Percentiles rank a stretch among this genome's conserved stretches.
phyloP scores from a whole-genome alignment of 2,329 filamentous ascomycete genomes.

The Chaetomium globosum region DNA sequence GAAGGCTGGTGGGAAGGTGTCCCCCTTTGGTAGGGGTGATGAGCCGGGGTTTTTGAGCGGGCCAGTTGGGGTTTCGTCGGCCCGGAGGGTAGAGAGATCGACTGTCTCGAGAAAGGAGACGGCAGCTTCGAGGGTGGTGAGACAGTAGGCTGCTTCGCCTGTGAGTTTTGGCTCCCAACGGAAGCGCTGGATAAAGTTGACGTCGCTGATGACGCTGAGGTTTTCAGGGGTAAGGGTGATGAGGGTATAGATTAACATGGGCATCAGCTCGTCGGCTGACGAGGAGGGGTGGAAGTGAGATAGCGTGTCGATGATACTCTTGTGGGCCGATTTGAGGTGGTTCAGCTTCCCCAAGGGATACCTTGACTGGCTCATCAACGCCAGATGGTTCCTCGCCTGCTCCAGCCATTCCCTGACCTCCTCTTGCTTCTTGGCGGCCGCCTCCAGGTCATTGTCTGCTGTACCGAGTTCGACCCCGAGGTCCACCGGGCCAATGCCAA shows the following conservation, averaged over 20 bases:
- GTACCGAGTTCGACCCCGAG: slow-evolving; percentile 74
- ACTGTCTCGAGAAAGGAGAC: slow-evolving; percentile 95
- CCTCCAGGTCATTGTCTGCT: slow-evolving; percentile 57
- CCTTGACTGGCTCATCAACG: slow-evolving; percentile 80
- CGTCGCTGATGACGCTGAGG: slow-evolving; percentile 88
- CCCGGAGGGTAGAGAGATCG: slow-evolving; percentile 83
- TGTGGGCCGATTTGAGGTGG: slow-evolving; percentile 84
- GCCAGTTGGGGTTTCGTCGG: slow-evolving; percentile 73
- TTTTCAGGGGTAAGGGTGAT: slow-evolving; percentile 86
- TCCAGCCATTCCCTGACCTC: slow-evolving; percentile 74
- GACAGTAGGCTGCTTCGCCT: slow-evolving; percentile 91
- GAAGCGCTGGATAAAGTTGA: slow-evolving; percentile 93
- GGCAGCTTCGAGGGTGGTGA: slow-evolving; percentile 93
- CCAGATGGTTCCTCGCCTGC: slow-evolving; percentile 69
- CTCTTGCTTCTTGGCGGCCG: slow-evolving; percentile 60
- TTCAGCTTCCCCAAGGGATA: slow-evolving; percentile 91
- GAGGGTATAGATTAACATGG: slow-evolving; percentile 92
- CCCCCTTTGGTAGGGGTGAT: slow-evolving; percentile 53
- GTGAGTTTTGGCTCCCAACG: slow-evolving; percentile 83
- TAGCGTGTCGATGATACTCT: slow-evolving; percentile 87
- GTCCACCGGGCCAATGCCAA: slow-evolving; percentile 86
- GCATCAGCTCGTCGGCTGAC: slow-evolving; percentile 95
- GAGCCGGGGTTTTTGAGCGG: slow-evolving; percentile 56
- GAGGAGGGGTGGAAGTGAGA: slow-evolving; percentile 72
- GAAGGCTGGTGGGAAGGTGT: slow-evolving; percentile 62